Evolutionary conservation across 2,329 filamentous ascomycete genomes (phyloP).

Genomic region (Fusarium coffeatum): DNA sequence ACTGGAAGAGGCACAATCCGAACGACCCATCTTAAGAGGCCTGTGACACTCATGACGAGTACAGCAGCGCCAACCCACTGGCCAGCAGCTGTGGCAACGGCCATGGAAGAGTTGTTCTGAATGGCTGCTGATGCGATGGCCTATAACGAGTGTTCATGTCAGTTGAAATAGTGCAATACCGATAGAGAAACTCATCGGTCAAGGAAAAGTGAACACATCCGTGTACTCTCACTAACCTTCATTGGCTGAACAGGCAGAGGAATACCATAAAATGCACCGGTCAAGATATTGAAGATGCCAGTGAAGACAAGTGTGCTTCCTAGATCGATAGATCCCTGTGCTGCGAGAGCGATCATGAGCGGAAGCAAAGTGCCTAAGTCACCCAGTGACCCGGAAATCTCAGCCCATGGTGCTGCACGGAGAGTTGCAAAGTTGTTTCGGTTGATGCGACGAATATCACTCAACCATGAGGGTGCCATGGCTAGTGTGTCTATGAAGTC

Average conservation of each 20-base stretch:
- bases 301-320: conserved; percentile 89
- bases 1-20: conserved; percentile 84
- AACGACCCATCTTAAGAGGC: conserved; percentile 79
- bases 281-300: conserved; percentile 86
- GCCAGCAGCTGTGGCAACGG: conserved; percentile 83
- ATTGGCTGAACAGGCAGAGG: conserved; percentile 93
- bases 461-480: conserved; percentile 46
- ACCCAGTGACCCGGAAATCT: conserved; percentile 88
- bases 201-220: background rate
- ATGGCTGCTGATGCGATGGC: conserved; percentile 94
- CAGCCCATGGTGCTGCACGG: conserved; percentile 64
- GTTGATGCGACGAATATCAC: conserved; percentile 50
- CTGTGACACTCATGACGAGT: conserved; percentile 80
- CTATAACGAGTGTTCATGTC: conserved; percentile 49
- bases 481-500: background rate
- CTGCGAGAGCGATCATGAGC: conserved; percentile 85
- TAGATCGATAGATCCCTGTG: conserved; percentile 82
- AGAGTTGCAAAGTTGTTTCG: conserved; percentile 63
- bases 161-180: background rate
- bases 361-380: conserved; percentile 92
- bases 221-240: conserved; percentile 60
- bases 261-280: conserved; percentile 85
- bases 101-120: conserved; percentile 60
- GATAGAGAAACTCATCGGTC: background rate
- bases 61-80: conserved; percentile 78